Base-by-base conservation (phyloP, 805 yeast species). In the Cyberlindnera japonica region DNA sequence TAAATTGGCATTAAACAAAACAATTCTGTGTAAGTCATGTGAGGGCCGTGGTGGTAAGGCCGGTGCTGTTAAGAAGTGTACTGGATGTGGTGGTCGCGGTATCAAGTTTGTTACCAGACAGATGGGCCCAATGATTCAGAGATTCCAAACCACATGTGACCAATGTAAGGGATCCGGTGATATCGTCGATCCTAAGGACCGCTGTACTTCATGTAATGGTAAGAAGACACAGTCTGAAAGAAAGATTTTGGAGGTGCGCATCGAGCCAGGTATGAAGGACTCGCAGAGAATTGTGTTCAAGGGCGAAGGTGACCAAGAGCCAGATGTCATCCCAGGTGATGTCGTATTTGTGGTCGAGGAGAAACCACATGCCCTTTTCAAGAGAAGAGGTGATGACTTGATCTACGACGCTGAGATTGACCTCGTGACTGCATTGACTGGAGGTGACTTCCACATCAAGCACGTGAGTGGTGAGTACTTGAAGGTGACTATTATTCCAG, bases 71-170 rank as follows among this genome's bases (percentile, higher is more conserved):
- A 84, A 83, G 72, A 79, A 79, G 57, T 93, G 99, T 80, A 51
- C 79, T 38, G 63, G 79, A 28, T 93, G 99, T 81, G 76, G 78
- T 60, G 99, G 99, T 67, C 75, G 77, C 56, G 99, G 99, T 77
- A 68, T 83, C 65, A 86, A 79, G 67, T 83, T 91, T 51, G 83
- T 89, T 52, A 87, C 96, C 38, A 85, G 95, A 72, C 98, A 93
- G 69, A 90, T 93, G 96, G 99, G 99, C 55, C 96, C 96, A 52
- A 88, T 93, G 90, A 85, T 93, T 59, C 99, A 93, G 73, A 85
- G 96, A 75, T 86, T 86, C 79, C 98, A 93, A 72, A 80, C 95
- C 33, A 81, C 79, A 40, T 93, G 99, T 83, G 91, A 85, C 54
- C 81, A 68, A 44, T 93, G 99, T 80, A 69, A 79, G 51, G 99